phyloP scores from a whole-genome alignment of 257 asterid genomes.

The Scutellaria barbata region DNA sequence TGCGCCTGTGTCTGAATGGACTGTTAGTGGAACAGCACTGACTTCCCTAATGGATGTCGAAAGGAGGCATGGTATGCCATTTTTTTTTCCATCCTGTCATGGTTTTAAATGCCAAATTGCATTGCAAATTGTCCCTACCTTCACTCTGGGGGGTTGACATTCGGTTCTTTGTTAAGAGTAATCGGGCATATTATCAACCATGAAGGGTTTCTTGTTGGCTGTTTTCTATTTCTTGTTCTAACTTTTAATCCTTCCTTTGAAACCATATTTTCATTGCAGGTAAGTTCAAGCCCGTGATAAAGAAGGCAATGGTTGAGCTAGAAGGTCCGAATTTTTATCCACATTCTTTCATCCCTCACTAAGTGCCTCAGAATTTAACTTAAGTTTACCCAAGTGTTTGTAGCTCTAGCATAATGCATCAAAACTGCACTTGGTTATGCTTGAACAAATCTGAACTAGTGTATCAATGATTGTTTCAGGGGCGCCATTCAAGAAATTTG shows the following conservation, averaged over 20 bases:
- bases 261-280: constrained; percentile 50
- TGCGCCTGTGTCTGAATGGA: constrained; percentile 93
- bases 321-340: constrained; percentile 54
- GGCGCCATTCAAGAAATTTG: constrained; percentile 90
- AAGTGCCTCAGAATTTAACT: background rate
- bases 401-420: background rate
- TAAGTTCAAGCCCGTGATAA: constrained; percentile 98
- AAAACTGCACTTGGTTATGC: background rate
- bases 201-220: background rate
- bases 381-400: background rate
- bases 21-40: constrained; percentile 94
- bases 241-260: constrained; percentile 15
- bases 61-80: constrained; percentile 85
- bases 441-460: constrained; percentile 17
- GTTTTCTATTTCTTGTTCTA: background rate
- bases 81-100: constrained; percentile 8
- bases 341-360: background rate
- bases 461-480: constrained; percentile 48
- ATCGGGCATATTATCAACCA: background rate
- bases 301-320: constrained; percentile 99
- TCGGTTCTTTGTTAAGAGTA: background rate
- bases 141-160: background rate
- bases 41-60: constrained; percentile 97
- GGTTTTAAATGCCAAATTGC: background rate
- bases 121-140: background rate